These are phyloP conservation scores for Fusarium sp. DNA, from an alignment of 2,329 filamentous ascomycete species.

Conservation along the genomic window DNA sequence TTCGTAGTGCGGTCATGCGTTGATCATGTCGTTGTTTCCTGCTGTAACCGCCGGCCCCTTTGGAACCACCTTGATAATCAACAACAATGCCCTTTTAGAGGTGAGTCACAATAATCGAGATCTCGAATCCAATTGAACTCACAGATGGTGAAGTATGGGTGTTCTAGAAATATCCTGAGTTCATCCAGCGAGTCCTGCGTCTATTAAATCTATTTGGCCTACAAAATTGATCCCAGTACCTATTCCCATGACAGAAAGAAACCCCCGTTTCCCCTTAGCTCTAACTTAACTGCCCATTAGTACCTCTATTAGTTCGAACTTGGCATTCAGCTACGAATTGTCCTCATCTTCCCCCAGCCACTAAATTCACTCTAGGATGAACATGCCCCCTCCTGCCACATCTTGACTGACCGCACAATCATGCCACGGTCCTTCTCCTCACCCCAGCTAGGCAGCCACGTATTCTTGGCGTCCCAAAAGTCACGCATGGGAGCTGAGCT, in stretches of 20 bases:
- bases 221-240: background rate
- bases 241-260: background rate
- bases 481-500: conserved; percentile 51
- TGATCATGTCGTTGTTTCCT: background rate
- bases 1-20: background rate
- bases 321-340: background rate
- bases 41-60: background rate
- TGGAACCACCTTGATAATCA: background rate
- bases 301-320: background rate
- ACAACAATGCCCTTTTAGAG: background rate
- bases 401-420: conserved; percentile 57
- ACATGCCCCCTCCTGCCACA: conserved; percentile 55
- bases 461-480: conserved; percentile 54
- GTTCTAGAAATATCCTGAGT: background rate
- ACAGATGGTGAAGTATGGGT: rapidly evolving
- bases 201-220: background rate
- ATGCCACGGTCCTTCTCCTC: conserved; percentile 50
- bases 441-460: conserved; percentile 57
- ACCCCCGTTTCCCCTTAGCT: background rate
- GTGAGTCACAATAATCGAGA: background rate
- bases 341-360: background rate
- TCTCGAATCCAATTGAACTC: background rate
- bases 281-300: background rate
- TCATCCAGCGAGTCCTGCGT: background rate
- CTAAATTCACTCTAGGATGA: background rate